Evolutionary conservation across 345 rosid species (phyloP), one percentile per base, ranked within the genome.

Genomic region (Eucalyptus tenuipes): DNA sequence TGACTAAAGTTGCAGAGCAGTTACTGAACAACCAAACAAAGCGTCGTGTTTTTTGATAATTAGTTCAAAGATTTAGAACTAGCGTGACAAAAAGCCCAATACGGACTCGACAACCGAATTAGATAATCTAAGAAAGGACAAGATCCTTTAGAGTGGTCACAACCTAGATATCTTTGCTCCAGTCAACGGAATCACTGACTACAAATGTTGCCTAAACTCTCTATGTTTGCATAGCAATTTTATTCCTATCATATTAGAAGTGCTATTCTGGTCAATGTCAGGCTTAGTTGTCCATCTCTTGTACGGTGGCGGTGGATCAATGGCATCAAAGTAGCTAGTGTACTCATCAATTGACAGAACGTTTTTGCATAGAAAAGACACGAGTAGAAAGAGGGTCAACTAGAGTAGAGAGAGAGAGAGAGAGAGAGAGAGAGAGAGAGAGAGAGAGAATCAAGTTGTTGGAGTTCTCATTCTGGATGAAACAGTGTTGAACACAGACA

Each of bases 91-190:
- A 75, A 68, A 75, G 27, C 82, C 47, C 27, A 18, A 1, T 40
- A 75, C 20, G 82, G 45, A 75, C 45, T 40, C 29, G 1, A 48
- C 71, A 86, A 27, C 79, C 3, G 9, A 20, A 85, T 48, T 45
- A 9, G 49, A 33, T 87, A 48, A 86, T n/a, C 82, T 24, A 53
- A 47, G 37, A 61, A 66, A 87, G 84, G 14, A 87, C 31, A 86
- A 64, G 45, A 87, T 87, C 82, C 31, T 42, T n/a, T 44, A 86
- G 31, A 49, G 37, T 52, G 52, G 17, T 85, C 25, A 18, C 16
- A 10, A 96, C 99, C 99, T 97, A 97, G 88, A 95, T 92, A 92
- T 97, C 99, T 89, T 97, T 92, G 93, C 99, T 95, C 99, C 99
- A 94, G 91, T 97, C 98, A 89, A 96, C 95, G 82, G 98, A 90